These are phyloP conservation scores for Spiromastix sp. DNA, from an alignment of 2,329 filamentous ascomycete genomes.

Conservation along the genomic window DNA sequence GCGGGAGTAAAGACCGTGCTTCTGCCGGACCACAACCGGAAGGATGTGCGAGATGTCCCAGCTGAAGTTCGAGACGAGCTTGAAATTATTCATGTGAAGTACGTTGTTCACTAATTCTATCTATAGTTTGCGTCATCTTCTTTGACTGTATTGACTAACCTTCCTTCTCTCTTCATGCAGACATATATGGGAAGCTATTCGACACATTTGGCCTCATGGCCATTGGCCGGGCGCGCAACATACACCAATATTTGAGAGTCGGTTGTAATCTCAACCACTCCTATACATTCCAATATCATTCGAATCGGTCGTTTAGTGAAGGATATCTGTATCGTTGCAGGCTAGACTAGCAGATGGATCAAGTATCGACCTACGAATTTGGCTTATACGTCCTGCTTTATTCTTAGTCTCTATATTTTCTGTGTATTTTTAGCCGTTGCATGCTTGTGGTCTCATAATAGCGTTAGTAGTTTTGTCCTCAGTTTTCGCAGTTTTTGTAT, in stretches of 20 bases:
- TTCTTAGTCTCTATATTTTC: too few relatives aligned
- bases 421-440: too few relatives aligned
- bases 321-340: too few relatives aligned
- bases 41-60: conserved; percentile 85
- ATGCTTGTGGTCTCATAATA: too few relatives aligned
- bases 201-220: conserved; percentile 81
- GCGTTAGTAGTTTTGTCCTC: too few relatives aligned
- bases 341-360: too few relatives aligned
- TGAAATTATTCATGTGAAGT: conserved; percentile 82
- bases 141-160: conserved; percentile 8
- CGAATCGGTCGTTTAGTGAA: too few relatives aligned
- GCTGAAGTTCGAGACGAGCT: conserved; percentile 79
- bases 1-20: conserved; percentile 93
- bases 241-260: conserved; percentile 63
- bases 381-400: too few relatives aligned
- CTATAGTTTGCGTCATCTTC: not conserved
- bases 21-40: conserved; percentile 76
- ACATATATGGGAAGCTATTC: conserved; percentile 90
- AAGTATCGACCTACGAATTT: too few relatives aligned
- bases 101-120: conserved; percentile 30
- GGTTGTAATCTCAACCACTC: conserved; percentile 57
- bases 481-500: too few relatives aligned
- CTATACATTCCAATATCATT: too few relatives aligned
- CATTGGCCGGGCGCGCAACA: conserved; percentile 69
- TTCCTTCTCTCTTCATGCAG: conserved; percentile 31